Conservation (phyloP, 352 stramenopile species). For the Phytopythium mirpurense region DNA sequence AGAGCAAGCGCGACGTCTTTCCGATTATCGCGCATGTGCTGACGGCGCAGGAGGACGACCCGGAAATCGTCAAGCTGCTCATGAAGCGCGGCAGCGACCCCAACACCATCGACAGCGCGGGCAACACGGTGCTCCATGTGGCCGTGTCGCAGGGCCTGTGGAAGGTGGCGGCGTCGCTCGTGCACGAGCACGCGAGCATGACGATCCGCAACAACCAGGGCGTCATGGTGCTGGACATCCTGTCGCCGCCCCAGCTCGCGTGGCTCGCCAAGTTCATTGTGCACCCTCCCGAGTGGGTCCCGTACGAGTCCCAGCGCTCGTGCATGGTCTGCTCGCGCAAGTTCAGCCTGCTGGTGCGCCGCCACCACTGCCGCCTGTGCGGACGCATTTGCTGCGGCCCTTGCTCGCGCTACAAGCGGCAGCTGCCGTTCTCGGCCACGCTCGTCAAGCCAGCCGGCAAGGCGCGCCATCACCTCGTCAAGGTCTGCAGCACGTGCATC, state of each 20-base stretch:
- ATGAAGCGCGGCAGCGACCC: slow-evolving; percentile 74
- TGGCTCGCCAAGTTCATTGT: slow-evolving; percentile 78
- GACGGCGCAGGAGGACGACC: slow-evolving; percentile 62
- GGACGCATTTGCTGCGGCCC: slow-evolving; percentile 75
- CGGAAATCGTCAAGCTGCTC: slow-evolving; percentile 64
- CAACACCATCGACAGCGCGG: slow-evolving; percentile 59
- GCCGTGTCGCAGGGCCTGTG: slow-evolving; percentile 70
- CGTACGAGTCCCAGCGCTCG: slow-evolving; percentile 46
- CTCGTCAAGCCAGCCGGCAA: slow-evolving; percentile 34
- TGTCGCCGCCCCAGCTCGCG: slow-evolving; percentile 61
- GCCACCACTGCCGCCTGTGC: slow-evolving; percentile 79
- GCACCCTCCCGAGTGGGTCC: slow-evolving; percentile 68
- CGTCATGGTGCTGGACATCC: slow-evolving; percentile 67
- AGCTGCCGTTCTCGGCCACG: slow-evolving; percentile 49
- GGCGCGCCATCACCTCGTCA: slow-evolving; percentile 39
- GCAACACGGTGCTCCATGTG: slow-evolving; percentile 80
- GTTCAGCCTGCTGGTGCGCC: slow-evolving; percentile 65
- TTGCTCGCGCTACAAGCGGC: slow-evolving; percentile 76
- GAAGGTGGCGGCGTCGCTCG: slow-evolving; percentile 62
- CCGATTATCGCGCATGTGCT: slow-evolving; percentile 73
- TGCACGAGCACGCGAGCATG: slow-evolving; percentile 60
- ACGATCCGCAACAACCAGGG: slow-evolving; percentile 73
- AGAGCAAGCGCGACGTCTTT: slow-evolving; percentile 69
- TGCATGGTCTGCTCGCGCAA: slow-evolving; percentile 73
- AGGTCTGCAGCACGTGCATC: slow-evolving; percentile 74